A percentile compares a stretch with the other conserved stretches of the same genome.
phyloP scores from a whole-genome alignment of 306 rosid species.

The Castanea sativa region DNA sequence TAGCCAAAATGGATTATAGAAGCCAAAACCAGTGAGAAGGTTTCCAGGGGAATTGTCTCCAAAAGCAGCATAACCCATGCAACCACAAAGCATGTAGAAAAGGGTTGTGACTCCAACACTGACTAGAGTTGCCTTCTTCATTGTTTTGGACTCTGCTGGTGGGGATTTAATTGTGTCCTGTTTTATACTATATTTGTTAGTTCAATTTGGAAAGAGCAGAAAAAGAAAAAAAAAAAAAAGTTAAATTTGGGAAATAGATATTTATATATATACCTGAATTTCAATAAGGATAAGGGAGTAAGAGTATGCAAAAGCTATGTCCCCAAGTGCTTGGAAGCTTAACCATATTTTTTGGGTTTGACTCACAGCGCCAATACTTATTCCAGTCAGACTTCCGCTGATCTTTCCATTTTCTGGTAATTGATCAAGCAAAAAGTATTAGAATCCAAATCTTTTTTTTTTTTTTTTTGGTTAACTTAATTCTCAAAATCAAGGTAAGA shows the following conservation, averaged over 20 bases:
- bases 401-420: constrained; percentile 42
- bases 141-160: constrained; percentile 69
- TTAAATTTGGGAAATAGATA: background rate
- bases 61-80: constrained; percentile 72
- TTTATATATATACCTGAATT: constrained; percentile 59
- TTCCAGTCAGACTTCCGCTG: constrained; percentile 59
- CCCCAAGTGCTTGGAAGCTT: constrained; percentile 80
- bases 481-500: background rate
- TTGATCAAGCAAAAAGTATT: background rate
- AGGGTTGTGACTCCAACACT: constrained; percentile 57
- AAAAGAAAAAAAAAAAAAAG: too few species aligned
- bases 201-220: background rate
- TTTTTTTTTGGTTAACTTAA: too few species aligned
- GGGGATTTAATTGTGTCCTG: constrained; percentile 76
- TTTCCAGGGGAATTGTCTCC: constrained; percentile 76
- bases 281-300: constrained; percentile 79
- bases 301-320: constrained; percentile 87
- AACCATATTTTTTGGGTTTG: constrained; percentile 64
- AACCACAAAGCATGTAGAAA: constrained; percentile 87
- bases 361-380: constrained; percentile 57
- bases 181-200: background rate
- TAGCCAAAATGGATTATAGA: constrained; percentile 76
- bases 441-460: background rate
- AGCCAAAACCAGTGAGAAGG: constrained; percentile 72
- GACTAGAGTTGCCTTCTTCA: constrained; percentile 56